Evolutionary conservation across 768 basidiomycete genomes (phyloP), one percentile per base, ranked within the genome.

Genomic region (Psilocybe cyanescens): DNA sequence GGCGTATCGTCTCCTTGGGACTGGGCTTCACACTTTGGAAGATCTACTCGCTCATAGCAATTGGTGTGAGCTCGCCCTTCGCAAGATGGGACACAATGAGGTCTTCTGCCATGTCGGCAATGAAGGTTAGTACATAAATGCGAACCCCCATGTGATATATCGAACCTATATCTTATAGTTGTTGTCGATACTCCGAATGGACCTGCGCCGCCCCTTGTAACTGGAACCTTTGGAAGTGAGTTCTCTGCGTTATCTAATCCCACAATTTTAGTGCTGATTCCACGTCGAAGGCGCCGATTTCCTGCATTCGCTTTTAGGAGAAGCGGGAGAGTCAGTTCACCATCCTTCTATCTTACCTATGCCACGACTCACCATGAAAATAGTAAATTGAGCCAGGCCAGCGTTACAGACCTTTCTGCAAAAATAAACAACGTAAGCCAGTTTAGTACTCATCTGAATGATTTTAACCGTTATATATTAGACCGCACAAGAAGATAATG

Each of bases 61-160:
- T 74, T 93, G 88, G 84, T 89, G 88, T 73, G 91, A 95, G 73
- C 76, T 93, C 9, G 83, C 83, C 0, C 79, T 94, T 7, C 81
- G 85, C 63, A 87, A 86, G 63, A 78, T 92, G 76, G 92, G 92
- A 0, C 78, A 91, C 70, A 61, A 76, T 14, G 79, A 90, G 46
- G 88, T 93, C 14, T 94, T 94, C 74, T 87, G 87, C 61, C 91
- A 94, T 72, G 90, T 94, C 50, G 91, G 92, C 12, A 85, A 89
- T 46, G 78, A 81, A 62, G 83, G 83, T 79, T 59, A 55, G 59
- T 35, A 6, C 33, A 7, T 39, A 50, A n/a, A 45, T 7, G 19
- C 7, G 6, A 33, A 14, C 31, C 6, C 41, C 14, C 28, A 16
- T 41, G 39, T 45, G 69, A 9, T 31, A 30, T 45, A 67, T 69